Percentiles rank a stretch among this genome's conserved stretches.
phyloP scores from a whole-genome alignment of 176 grass and related monocot species.

The Oryza meyeriana region DNA sequence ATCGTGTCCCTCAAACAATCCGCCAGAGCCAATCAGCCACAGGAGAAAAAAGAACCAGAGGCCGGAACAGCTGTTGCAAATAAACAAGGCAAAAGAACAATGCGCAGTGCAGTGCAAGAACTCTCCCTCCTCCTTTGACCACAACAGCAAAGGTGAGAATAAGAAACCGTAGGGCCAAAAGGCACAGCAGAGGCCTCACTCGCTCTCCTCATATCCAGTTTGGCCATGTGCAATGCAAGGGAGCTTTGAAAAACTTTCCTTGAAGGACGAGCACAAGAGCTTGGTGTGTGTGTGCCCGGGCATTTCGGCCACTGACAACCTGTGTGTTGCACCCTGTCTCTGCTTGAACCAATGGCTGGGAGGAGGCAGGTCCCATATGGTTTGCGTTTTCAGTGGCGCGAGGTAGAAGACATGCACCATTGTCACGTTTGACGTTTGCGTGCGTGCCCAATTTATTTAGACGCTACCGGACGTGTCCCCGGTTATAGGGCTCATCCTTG shows the following conservation, averaged over 20 bases:
- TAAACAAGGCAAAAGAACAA: constrained; percentile 33
- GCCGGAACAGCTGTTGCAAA: constrained; percentile 30
- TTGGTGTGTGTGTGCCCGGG: background rate
- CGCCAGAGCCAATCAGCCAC: background rate
- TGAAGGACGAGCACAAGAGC: background rate
- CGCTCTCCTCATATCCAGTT: constrained; percentile 1
- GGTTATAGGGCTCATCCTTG: background rate
- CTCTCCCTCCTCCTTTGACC: constrained; percentile 16
- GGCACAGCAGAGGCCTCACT: background rate
- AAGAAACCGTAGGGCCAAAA: background rate
- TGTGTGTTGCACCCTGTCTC: background rate
- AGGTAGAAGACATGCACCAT: background rate
- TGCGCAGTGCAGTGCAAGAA: background rate
- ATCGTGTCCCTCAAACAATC: constrained; percentile 14
- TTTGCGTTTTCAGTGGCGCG: constrained; percentile 12
- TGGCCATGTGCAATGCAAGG: constrained; percentile 37
- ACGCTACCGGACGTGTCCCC: background rate
- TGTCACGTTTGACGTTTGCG: constrained; percentile 28
- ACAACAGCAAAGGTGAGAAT: background rate
- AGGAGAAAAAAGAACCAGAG: background rate
- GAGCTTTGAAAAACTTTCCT: constrained; percentile 20
- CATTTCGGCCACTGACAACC: background rate
- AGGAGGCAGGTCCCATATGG: background rate
- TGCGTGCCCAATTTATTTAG: background rate
- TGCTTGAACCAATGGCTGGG: background rate